phyloP scores from a whole-genome alignment of 306 rosid species.

The Hippophae gyantsensis region DNA sequence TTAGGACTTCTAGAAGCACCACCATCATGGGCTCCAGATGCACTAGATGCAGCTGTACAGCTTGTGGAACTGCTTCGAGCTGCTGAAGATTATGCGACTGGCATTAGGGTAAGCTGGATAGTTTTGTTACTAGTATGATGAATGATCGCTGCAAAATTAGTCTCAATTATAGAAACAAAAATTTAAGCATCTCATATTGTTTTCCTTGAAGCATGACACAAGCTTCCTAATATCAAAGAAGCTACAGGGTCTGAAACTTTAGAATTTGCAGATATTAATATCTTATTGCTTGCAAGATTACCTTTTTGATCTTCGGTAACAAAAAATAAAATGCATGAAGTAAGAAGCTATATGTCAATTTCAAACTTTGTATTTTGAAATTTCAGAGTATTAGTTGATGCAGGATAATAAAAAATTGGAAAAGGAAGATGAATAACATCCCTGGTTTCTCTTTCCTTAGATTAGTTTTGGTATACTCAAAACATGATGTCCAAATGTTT shows the following conservation, averaged over 20 bases:
- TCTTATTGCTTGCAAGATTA: conserved; percentile 1
- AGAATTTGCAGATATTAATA: background rate
- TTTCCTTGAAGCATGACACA: too few species aligned
- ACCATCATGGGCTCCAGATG: conserved; percentile 99
- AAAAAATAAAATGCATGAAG: background rate
- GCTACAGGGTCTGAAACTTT: too few species aligned
- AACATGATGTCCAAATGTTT: too few species aligned
- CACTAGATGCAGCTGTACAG: conserved; percentile 98
- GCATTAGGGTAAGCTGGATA: conserved; percentile 74
- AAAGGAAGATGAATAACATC: too few species aligned
- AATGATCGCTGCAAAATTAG: background rate
- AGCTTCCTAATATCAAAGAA: too few species aligned
- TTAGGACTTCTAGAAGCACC: conserved; percentile 98
- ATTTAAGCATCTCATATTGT: background rate
- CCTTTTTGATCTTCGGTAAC: background rate
- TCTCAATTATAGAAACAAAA: conserved; percentile 5
- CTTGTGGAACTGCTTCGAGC: conserved; percentile 98
- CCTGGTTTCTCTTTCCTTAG: too few species aligned
- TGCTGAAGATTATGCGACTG: conserved; percentile 98
- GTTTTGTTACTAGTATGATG: conserved; percentile 11
- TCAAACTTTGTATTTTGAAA: too few species aligned
- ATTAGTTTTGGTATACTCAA: too few species aligned
- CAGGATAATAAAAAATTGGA: too few species aligned
- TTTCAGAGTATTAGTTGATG: too few species aligned
- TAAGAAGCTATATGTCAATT: background rate